These are phyloP conservation scores for Begonia fuchsioides DNA, from an alignment of 306 rosid genomes.

Conservation along the genomic window DNA sequence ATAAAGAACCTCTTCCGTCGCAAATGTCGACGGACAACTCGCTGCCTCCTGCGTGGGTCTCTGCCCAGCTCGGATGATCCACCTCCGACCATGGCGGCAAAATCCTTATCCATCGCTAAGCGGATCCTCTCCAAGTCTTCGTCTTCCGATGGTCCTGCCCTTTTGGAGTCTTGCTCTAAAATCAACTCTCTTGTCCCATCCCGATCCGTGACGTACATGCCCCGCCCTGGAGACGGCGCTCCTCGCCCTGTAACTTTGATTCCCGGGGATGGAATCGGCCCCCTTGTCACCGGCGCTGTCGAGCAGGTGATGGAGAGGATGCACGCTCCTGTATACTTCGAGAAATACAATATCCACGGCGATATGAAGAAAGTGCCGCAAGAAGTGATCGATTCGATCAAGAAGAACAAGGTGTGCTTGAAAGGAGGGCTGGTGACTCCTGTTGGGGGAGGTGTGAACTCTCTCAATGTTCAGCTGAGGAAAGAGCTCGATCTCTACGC, in stretches of 20 bases:
- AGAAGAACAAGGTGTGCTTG: conserved; percentile 73
- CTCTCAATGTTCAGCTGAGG: conserved; percentile 64
- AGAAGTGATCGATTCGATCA: conserved; percentile 66
- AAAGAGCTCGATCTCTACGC: conserved; percentile 83
- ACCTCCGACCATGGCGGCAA: conserved; percentile 43
- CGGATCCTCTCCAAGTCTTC: conserved; percentile 15
- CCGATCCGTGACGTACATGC: conserved; percentile 82
- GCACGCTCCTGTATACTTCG: conserved; percentile 80
- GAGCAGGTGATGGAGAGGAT: conserved; percentile 79
- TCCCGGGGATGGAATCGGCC: conserved; percentile 79
- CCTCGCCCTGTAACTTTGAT: conserved; percentile 63
- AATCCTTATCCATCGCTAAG: conserved; percentile 20
- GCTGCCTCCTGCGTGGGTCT: too few relatives aligned
- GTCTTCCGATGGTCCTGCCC: neutral
- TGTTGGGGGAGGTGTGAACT: conserved; percentile 76
- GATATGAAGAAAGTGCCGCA: conserved; percentile 49
- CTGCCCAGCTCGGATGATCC: too few relatives aligned
- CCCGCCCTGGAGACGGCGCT: conserved; percentile 69
- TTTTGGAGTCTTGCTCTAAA: neutral
- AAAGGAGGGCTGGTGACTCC: conserved; percentile 76
- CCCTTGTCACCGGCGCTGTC: conserved; percentile 62
- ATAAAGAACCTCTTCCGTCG: too few relatives aligned
- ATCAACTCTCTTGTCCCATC: conserved; percentile 10
- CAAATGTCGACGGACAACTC: too few relatives aligned
- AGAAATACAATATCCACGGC: conserved; percentile 51